Evolutionary conservation across 108 stramenopile species (phyloP).

Genomic region (Cyclotella choctawhatcheeana): DNA sequence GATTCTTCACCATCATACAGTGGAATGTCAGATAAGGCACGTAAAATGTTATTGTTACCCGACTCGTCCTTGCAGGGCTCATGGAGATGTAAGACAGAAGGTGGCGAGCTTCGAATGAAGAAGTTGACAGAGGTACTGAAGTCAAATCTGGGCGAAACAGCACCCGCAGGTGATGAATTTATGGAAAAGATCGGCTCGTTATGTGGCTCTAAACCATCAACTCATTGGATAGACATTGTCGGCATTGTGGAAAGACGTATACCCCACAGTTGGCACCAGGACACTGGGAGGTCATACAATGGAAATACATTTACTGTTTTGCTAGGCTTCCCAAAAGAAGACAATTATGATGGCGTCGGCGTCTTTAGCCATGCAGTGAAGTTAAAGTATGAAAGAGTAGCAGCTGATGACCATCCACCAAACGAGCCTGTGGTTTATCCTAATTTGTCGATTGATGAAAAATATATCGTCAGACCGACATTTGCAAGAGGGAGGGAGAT

Average conservation of each 20-base stretch:
- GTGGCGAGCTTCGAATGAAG: conserved; percentile 44
- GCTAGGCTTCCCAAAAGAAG: conserved; percentile 75
- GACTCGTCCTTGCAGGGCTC: conserved; percentile 83
- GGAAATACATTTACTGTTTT: conserved; percentile 65
- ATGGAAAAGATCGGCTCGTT: conserved; percentile 61
- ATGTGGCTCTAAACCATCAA: conserved; percentile 66
- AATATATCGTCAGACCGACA: conserved; percentile 65
- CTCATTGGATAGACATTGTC: conserved; percentile 85
- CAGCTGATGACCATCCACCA: conserved; percentile 51
- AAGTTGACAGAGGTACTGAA: conserved; percentile 55
- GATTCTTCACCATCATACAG: conserved; percentile 69
- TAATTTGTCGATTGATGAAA: conserved; percentile 52
- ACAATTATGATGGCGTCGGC: conserved; percentile 65
- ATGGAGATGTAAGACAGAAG: conserved; percentile 60
- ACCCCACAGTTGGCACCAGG: conserved; percentile 78
- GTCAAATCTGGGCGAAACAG: conserved; percentile 47
- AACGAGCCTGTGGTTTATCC: conserved; percentile 72
- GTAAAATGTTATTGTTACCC: conserved; percentile 59
- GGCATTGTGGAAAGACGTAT: conserved; percentile 63
- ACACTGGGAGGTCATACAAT: conserved; percentile 56
- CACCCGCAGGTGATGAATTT: conserved; percentile 77
- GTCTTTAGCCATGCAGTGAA: conserved; percentile 76
- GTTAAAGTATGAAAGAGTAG: conserved; percentile 52
- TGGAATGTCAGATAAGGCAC: conserved; percentile 69
- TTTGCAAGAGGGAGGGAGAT: conserved; percentile 66